Evolutionary conservation across 805 yeast genomes (phyloP).

Genomic region (Hyphopichia homilentoma): DNA sequence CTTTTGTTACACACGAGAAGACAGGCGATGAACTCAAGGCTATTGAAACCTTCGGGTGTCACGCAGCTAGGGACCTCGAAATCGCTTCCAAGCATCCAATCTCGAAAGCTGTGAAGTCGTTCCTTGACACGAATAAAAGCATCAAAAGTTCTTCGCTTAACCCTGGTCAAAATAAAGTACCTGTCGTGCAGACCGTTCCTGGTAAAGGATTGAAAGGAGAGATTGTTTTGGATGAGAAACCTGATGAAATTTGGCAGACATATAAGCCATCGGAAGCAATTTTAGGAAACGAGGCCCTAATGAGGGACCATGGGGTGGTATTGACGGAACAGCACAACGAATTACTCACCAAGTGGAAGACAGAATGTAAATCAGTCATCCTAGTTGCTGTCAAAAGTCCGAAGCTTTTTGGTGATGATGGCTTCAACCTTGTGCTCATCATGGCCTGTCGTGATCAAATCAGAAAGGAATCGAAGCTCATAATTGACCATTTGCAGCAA

Average conservation of each 20-base stretch:
- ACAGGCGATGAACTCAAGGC: conserved; percentile 7
- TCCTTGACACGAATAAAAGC: conserved; percentile 29
- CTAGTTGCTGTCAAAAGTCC: conserved; percentile 44
- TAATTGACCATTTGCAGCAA: conserved; percentile 34
- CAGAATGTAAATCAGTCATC: conserved; percentile 60
- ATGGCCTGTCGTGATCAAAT: conserved; percentile 61
- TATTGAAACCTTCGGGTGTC: conserved; percentile 29
- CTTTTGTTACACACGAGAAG: conserved; percentile 18
- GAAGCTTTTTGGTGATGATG: conserved; percentile 19
- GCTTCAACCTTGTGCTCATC: conserved; percentile 40
- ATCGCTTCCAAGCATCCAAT: conserved; percentile 66
- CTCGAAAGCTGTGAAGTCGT: conserved; percentile 50
- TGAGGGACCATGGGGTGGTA: conserved; percentile 44
- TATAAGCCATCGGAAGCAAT: conserved; percentile 34
- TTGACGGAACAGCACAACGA: conserved; percentile 26
- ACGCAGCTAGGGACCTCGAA: conserved; percentile 58
- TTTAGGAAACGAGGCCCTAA: conserved; percentile 60
- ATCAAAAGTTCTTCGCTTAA: conserved; percentile 9
- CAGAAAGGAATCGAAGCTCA: conserved; percentile 53
- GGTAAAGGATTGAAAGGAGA: conserved; percentile 59
- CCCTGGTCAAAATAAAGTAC: conserved; percentile 32
- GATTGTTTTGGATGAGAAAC: conserved; percentile 18
- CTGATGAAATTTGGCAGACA: conserved; percentile 25
- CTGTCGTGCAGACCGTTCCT: conserved; percentile 48
- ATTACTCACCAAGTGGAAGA: conserved; percentile 51